Conservation (phyloP, 2,329 filamentous ascomycete species). For the Endocalyx cinctus region DNA sequence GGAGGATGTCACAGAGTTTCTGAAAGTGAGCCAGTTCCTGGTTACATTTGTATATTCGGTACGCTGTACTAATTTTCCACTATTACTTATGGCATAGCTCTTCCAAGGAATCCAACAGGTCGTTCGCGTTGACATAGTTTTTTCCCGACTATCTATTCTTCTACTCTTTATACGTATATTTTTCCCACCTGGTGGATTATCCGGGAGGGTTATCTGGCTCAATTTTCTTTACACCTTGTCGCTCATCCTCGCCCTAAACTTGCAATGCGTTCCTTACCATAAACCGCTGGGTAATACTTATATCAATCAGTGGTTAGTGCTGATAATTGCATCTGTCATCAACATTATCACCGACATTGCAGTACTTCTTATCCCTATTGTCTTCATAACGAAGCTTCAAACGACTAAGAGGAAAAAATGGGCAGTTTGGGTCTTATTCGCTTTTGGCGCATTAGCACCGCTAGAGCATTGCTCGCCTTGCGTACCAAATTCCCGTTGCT, state of each 20-base stretch:
- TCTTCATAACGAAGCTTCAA: constrained; percentile 24
- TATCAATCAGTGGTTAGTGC: constrained; percentile 17
- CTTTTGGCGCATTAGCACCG: constrained; percentile 24
- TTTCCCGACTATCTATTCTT: constrained; percentile 20
- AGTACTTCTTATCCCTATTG: constrained; percentile 23
- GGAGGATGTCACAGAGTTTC: constrained; percentile 8
- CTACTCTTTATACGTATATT: constrained; percentile 18
- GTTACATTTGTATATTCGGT: too few species aligned
- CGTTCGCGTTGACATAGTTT: constrained; percentile 20
- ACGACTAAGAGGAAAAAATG: constrained; percentile 22
- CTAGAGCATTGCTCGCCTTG: constrained; percentile 20
- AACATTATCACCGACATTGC: constrained; percentile 23
- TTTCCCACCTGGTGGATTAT: constrained; percentile 15
- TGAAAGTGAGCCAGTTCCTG: constrained; percentile 6
- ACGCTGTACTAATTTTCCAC: too few species aligned
- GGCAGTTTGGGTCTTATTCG: constrained; percentile 24
- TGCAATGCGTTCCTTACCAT: constrained; percentile 17
- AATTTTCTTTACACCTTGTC: constrained; percentile 20
- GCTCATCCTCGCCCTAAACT: constrained; percentile 16
- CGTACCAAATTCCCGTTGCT: constrained; percentile 15
- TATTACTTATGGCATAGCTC: constrained; percentile 10
- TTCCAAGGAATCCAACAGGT: constrained; percentile 19
- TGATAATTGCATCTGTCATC: constrained; percentile 19
- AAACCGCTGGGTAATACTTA: constrained; percentile 18
- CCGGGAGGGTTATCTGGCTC: constrained; percentile 16